A percentile compares a stretch with the other conserved stretches of the same genome.
Evolutionary conservation across 176 grass and related monocot genomes (phyloP).

Genomic region (Secale cereale): DNA sequence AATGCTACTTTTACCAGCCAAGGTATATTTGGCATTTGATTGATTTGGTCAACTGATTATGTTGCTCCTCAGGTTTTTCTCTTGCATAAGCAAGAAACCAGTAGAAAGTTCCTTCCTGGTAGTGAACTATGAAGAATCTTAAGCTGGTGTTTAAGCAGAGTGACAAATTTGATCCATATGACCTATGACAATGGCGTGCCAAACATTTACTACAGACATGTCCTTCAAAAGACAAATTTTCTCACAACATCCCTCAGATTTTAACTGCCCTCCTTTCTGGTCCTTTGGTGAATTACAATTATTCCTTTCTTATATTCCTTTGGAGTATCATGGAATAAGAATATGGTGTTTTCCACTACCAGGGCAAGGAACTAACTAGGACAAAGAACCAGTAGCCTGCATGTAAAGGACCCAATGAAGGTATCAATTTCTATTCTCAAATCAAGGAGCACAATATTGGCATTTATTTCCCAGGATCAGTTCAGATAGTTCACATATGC

Average conservation of each 20-base stretch:
- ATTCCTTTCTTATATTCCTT: slow-evolving; percentile 5
- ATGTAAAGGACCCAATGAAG: background rate
- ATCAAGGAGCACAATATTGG: background rate
- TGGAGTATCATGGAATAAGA: slow-evolving; percentile 2
- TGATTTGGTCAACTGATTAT: background rate
- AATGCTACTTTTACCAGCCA: background rate
- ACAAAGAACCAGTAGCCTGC: background rate
- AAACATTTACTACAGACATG: background rate
- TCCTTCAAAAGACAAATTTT: slow-evolving; percentile 3
- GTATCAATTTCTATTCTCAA: slow-evolving; percentile 31
- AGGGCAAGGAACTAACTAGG: background rate
- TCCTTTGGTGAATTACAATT: background rate
- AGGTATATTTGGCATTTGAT: background rate
- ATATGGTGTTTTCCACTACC: slow-evolving; percentile 5
- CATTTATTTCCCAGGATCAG: slow-evolving; percentile 17
- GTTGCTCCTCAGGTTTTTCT: background rate
- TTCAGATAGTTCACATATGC: background rate
- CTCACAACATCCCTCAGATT: background rate
- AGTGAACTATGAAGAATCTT: background rate
- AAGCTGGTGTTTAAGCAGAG: background rate
- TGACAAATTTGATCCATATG: background rate
- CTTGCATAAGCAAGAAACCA: background rate
- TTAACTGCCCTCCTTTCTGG: slow-evolving; percentile 7
- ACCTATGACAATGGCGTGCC: background rate
- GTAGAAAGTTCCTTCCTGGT: background rate